Percentiles rank a stretch among this genome's conserved stretches.
These are phyloP conservation scores for Anthracocystis panici-leucophaei DNA, from an alignment of 1,284 basidiomycete genomes.

Conservation along the genomic window DNA sequence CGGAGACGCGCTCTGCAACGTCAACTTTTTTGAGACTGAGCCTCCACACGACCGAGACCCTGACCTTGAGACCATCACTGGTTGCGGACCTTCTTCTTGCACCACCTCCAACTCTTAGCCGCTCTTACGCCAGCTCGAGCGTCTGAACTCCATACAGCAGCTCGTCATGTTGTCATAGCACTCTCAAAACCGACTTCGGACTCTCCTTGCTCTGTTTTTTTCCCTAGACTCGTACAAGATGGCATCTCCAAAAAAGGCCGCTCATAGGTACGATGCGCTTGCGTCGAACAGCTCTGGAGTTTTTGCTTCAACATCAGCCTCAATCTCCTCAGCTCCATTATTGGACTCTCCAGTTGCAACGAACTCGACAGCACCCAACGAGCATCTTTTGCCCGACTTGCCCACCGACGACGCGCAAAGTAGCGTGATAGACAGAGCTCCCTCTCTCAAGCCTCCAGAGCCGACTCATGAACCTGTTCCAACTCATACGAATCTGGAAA, in stretches of 20 bases:
- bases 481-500: conserved; percentile 44
- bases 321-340: neutral
- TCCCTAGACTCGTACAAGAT: conserved; percentile 3
- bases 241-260: conserved; percentile 47
- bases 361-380: neutral
- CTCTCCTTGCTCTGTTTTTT: conserved; percentile 13
- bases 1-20: conserved; percentile 28
- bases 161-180: conserved; percentile 20
- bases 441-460: conserved; percentile 33
- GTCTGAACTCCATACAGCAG: neutral
- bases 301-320: conserved; percentile 13
- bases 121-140: neutral
- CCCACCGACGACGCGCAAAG: conserved; percentile 15
- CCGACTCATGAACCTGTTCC: conserved; percentile 26
- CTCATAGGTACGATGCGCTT: conserved; percentile 31
- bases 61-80: conserved; percentile 7
- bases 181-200: neutral
- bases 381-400: conserved; percentile 23
- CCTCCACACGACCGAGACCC: conserved; percentile 33
- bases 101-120: neutral
- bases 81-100: neutral
- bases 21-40: conserved; percentile 36
- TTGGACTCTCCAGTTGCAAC: conserved; percentile 5
- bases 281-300: conserved; percentile 6
- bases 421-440: conserved; percentile 36